Base-by-base conservation (phyloP, 2,329 filamentous ascomycete species). In the Sporothrix variecibatus region DNA sequence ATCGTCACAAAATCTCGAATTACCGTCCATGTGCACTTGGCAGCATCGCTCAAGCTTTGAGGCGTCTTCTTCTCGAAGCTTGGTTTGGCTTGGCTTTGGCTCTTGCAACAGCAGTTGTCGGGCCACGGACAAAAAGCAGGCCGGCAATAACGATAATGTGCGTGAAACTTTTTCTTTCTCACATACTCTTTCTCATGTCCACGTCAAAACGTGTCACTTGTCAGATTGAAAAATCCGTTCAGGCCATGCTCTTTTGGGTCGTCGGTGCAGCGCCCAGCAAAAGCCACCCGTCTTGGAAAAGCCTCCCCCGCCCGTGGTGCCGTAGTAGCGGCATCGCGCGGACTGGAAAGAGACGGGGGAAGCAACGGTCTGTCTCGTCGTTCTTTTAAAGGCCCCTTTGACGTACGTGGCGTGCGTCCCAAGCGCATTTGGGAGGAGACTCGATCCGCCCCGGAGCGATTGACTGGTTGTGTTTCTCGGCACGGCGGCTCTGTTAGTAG, bases 251-350 rank as follows among this genome's bases (percentile, higher is more conserved):
- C 46, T 40, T 70, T 70, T 70, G 67, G 65, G 65, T 12, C 49
- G 17, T 70, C 67, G 67, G 65, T 69, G 43, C 65, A 69, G 64
- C 8, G 20, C 43, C 46, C 46, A 53, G 43, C 62, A 69, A 40
- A 56, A 56, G 46, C 67, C 67, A 70, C 28, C 31, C 46, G 49
- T 26, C 49, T 56, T 65, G 7, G 53, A 11, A 26, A 28, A n/a
- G 8, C 9, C 43, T 12, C 23, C 53, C 7, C 53, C 23, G 53
- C 23, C 53, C 49, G n/a, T n/a, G n/a, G 51, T 62, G 60, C 60
- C 31, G 34, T 23, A 64, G 60, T 40, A 64, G 60, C 11, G 31
- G 60, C 11, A 64, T 64, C 60, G 34, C 40, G 38, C 60, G 9
- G 34, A n/a, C n/a, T n/a, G n/a, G n/a, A n/a, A 60, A 12, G 51